Percentiles rank a stretch among this genome's conserved stretches.
Evolutionary conservation across 176 grass and related monocot genomes (phyloP).

Genomic region (Puccinellia tenuiflora): DNA sequence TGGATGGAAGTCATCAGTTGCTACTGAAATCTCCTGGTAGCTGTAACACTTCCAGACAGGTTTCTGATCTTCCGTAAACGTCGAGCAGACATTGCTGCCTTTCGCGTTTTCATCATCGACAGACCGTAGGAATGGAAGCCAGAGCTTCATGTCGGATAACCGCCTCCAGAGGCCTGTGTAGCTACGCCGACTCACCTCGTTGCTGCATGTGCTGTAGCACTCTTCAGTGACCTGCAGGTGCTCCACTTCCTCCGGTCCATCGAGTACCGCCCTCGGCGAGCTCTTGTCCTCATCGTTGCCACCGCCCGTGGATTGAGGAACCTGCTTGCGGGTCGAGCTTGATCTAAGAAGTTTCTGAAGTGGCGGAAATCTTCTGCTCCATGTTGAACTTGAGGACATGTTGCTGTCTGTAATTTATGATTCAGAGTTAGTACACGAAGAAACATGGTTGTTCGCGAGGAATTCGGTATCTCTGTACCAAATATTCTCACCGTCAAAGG

Average conservation of each 20-base stretch:
- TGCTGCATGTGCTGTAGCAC: constrained; percentile 63
- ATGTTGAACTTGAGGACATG: constrained; percentile 55
- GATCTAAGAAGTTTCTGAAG: constrained; percentile 66
- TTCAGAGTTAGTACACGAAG: not conserved
- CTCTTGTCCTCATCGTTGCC: constrained; percentile 47
- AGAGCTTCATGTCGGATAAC: constrained; percentile 57
- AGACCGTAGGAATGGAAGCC: constrained; percentile 59
- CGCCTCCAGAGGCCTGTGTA: constrained; percentile 62
- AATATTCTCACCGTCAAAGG: constrained; percentile 52
- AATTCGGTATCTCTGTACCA: not conserved
- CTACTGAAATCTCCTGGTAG: constrained; percentile 64
- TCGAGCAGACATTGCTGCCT: constrained; percentile 35
- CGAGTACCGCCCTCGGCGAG: constrained; percentile 70
- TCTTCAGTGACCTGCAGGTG: constrained; percentile 36
- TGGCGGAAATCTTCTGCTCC: constrained; percentile 56
- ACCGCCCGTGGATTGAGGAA: constrained; percentile 25
- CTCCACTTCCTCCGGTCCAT: constrained; percentile 45
- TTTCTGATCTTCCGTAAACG: constrained; percentile 51
- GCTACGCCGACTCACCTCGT: constrained; percentile 32
- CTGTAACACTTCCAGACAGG: constrained; percentile 77
- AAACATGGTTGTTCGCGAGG: not conserved
- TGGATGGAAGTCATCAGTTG: constrained; percentile 71
- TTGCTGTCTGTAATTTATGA: constrained; percentile 31
- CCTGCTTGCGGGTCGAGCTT: constrained; percentile 44
- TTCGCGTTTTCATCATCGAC: constrained; percentile 36